phyloP scores from a whole-genome alignment of 1,139 yeast genomes.

The Protomyces inundatus region DNA sequence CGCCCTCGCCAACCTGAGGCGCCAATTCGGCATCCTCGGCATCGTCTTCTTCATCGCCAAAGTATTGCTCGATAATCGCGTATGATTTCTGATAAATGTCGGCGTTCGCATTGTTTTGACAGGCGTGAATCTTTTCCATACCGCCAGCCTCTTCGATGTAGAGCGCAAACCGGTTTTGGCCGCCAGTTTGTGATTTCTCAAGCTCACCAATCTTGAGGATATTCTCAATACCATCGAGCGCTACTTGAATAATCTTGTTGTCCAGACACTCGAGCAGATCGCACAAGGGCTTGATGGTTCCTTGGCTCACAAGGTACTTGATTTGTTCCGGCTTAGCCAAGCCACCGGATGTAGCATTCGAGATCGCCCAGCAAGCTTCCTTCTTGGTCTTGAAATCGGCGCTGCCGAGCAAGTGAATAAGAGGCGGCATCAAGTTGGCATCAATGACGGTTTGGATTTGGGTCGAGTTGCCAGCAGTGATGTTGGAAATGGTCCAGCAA shows the following conservation, averaged over 20 bases:
- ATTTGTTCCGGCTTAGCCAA: slow-evolving; percentile 87
- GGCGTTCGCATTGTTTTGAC: slow-evolving; percentile 87
- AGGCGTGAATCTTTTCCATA: slow-evolving; percentile 89
- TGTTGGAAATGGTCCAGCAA: slow-evolving; percentile 97
- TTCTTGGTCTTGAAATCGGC: slow-evolving; percentile 95
- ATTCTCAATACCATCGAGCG: slow-evolving; percentile 90
- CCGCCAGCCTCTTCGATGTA: slow-evolving; percentile 98
- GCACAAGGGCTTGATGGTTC: slow-evolving; percentile 95
- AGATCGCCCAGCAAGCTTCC: slow-evolving; percentile 99
- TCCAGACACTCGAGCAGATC: slow-evolving; percentile 85
- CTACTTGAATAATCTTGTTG: slow-evolving; percentile 86
- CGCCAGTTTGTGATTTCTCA: slow-evolving; percentile 73
- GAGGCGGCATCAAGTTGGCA: slow-evolving; percentile 87
- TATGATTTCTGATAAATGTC: slow-evolving; percentile 89
- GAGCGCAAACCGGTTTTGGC: slow-evolving; percentile 78
- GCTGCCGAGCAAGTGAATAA: slow-evolving; percentile 67
- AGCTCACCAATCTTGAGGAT: slow-evolving; percentile 89
- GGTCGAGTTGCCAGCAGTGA: slow-evolving; percentile 92
- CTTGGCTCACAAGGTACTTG: slow-evolving; percentile 84
- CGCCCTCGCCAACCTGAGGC: slow-evolving; percentile 58
- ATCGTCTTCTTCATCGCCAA: slow-evolving; percentile 73
- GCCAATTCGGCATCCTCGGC: slow-evolving; percentile 75
- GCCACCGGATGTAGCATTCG: slow-evolving; percentile 96
- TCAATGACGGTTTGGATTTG: slow-evolving; percentile 97
- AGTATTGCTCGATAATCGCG: slow-evolving; percentile 82